These are phyloP conservation scores for Anthracocystis walkeri DNA, from an alignment of 1,284 basidiomycete species.

Conservation along the genomic window DNA sequence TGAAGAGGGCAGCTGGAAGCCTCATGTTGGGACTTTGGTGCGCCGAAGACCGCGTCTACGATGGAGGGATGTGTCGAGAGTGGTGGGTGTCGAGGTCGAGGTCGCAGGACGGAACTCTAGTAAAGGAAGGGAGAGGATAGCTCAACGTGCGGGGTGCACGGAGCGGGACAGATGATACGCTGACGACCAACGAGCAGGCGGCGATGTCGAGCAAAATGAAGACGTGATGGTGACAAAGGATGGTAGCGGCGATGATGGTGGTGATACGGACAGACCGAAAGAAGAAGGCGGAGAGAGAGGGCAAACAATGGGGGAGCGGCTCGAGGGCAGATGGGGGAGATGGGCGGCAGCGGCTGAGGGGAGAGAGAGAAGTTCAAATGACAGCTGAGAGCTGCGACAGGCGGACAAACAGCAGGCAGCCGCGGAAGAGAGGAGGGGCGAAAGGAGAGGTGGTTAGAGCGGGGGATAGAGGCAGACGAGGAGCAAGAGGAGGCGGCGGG, in stretches of 20 bases:
- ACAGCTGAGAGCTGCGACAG: background rate
- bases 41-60: background rate
- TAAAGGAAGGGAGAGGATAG: background rate
- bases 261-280: background rate
- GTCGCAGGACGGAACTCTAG: background rate
- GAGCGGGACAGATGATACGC: slow-evolving; percentile 9
- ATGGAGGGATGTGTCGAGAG: background rate
- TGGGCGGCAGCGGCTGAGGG: background rate
- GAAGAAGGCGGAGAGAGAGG: background rate
- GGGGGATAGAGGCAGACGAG: background rate
- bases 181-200: background rate
- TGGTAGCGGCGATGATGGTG: slow-evolving; percentile 6
- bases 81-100: background rate
- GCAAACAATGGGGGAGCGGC: background rate
- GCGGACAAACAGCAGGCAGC: background rate
- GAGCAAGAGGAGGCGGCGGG: background rate
- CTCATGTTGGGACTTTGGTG: slow-evolving; percentile 26
- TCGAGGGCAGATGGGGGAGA: background rate
- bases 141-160: slow-evolving; percentile 28
- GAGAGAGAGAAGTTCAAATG: slow-evolving; percentile 25
- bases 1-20: slow-evolving; percentile 35
- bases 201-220: too few species aligned
- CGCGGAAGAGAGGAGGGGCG: background rate
- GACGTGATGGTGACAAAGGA: slow-evolving; percentile 1
- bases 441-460: background rate